These are phyloP conservation scores for Solanum hybrid DNA, from an alignment of 305 asterid genomes.

Conservation along the genomic window DNA sequence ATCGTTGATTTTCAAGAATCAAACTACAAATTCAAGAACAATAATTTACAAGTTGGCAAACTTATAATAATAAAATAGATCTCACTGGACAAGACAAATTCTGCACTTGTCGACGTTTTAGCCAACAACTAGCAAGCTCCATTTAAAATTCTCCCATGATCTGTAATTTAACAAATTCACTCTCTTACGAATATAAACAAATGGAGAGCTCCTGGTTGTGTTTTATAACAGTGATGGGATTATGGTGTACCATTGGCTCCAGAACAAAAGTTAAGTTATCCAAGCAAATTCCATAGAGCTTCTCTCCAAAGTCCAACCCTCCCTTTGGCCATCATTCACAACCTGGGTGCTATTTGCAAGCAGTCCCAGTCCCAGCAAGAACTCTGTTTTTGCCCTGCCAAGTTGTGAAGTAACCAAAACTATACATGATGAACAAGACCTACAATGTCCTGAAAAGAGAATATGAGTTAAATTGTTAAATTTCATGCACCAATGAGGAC, in stretches of 20 bases:
- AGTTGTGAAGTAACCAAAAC: background rate
- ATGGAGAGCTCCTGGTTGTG: background rate
- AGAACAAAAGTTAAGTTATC: background rate
- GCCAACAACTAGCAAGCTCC: background rate
- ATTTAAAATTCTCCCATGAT: background rate
- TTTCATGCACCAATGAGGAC: background rate
- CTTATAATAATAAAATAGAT: background rate
- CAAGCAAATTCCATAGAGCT: background rate
- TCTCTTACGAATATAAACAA: background rate
- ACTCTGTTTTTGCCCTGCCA: background rate
- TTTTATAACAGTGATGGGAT: background rate
- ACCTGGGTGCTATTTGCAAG: background rate
- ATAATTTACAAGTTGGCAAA: background rate
- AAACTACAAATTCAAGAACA: background rate
- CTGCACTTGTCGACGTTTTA: background rate
- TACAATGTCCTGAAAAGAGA: background rate
- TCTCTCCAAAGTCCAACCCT: background rate
- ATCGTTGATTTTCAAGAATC: background rate
- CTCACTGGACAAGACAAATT: background rate
- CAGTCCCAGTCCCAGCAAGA: background rate
- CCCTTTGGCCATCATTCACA: background rate
- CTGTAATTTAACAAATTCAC: background rate
- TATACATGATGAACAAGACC: background rate
- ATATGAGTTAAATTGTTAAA: conserved; percentile 3
- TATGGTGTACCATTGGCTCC: background rate